Percentiles rank a stretch among this genome's conserved stretches.
Conservation (phyloP, 345 rosid species). For the Pistacia integerrima region DNA sequence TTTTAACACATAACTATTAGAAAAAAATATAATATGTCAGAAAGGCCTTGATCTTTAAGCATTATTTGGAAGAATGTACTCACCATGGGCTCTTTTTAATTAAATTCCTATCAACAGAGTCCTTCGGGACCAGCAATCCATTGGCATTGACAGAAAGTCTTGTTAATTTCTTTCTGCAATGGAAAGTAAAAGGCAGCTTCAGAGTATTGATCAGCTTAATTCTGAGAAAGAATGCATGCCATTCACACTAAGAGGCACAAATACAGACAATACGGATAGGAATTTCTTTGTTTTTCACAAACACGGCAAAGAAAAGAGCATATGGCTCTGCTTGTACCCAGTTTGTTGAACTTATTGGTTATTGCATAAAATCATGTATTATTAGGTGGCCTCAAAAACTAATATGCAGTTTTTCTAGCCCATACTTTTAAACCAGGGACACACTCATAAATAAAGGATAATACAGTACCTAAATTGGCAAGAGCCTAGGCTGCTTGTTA, state of each 20-base stretch:
- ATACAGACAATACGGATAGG: neutral
- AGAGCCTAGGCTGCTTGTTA: conserved; percentile 85
- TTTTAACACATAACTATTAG: neutral
- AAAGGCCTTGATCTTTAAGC: neutral
- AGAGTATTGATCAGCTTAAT: conserved; percentile 7
- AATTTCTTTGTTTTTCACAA: neutral
- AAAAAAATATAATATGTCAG: neutral
- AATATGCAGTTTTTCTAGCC: neutral
- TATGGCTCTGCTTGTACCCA: neutral
- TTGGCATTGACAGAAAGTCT: conserved; percentile 72
- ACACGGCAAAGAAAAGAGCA: too few relatives aligned
- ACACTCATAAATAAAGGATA: neutral
- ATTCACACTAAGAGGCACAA: neutral
- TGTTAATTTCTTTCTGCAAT: conserved; percentile 74
- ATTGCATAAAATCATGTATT: neutral
- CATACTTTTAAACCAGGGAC: neutral
- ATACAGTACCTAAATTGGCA: conserved; percentile 70
- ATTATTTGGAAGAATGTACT: conserved; percentile 22
- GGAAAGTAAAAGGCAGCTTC: conserved; percentile 12
- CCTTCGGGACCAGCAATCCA: conserved; percentile 67
- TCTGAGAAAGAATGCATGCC: neutral
- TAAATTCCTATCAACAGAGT: conserved; percentile 54
- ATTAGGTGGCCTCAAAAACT: neutral
- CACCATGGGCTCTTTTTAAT: conserved; percentile 70
- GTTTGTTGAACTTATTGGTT: neutral